phyloP scores from a whole-genome alignment of 768 basidiomycete species.

The Russula compacta region DNA sequence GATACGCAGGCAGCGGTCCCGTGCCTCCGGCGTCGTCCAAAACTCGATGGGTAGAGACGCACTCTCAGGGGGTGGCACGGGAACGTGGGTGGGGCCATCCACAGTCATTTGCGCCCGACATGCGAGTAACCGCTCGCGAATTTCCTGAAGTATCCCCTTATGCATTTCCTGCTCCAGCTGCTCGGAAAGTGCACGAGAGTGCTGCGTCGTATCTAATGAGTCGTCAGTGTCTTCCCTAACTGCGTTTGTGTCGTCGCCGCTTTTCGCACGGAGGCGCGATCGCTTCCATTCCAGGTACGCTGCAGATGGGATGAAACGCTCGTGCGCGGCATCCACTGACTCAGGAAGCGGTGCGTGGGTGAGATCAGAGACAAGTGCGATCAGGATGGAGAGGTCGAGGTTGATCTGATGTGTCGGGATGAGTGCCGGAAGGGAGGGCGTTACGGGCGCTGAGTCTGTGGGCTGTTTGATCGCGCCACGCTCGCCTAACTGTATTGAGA shows the following conservation, averaged over 20 bases:
- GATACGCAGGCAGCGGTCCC: conserved; percentile 63
- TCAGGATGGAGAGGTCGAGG: conserved; percentile 75
- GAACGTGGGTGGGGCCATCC: not conserved
- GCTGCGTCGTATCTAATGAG: conserved; percentile 29
- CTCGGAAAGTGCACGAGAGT: conserved; percentile 59
- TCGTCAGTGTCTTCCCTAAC: conserved; percentile 2
- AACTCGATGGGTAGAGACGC: conserved; percentile 40
- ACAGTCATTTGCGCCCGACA: not conserved
- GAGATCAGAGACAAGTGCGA: conserved; percentile 77
- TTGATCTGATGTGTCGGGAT: conserved; percentile 56
- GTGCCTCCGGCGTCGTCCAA: conserved; percentile 76
- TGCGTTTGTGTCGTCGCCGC: conserved; percentile 16
- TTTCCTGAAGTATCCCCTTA: conserved; percentile 51
- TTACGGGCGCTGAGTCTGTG: not conserved
- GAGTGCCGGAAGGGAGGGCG: conserved; percentile 19
- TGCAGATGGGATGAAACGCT: conserved; percentile 53
- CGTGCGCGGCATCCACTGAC: conserved; percentile 46
- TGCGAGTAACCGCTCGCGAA: conserved; percentile 39
- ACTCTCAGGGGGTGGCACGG: not conserved
- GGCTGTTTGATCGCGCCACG: conserved; percentile 26
- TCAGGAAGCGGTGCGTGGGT: conserved; percentile 62
- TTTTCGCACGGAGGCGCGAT: conserved; percentile 21
- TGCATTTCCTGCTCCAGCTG: conserved; percentile 73
- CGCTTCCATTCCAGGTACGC: conserved; percentile 55
- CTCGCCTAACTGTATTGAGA: conserved; percentile 61